Base-by-base conservation (phyloP, 2,329 filamentous ascomycete species). In the Aureobasidium melanogenum region DNA sequence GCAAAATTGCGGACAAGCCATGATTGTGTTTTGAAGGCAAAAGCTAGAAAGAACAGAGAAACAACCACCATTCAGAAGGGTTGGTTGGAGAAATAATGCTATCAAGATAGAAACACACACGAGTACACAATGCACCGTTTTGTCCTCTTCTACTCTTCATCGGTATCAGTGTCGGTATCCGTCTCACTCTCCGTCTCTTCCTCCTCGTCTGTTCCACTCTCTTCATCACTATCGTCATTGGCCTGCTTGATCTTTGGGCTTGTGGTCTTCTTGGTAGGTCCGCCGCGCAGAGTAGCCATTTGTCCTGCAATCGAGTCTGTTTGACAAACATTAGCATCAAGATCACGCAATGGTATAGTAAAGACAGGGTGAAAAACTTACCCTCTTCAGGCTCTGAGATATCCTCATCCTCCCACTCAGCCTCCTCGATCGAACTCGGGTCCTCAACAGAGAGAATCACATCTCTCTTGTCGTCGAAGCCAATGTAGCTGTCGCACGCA, bases 301-400 rank as follows among this genome's bases (percentile, higher is more conserved):
- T 71, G 68, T 39, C 73, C 73, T 10, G 72, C 72, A 36, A 75
- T 71, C 5, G 72, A 67, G 63, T 74, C 72, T 74, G 63, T 17
- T 56, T 34, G 19, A 8, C 12, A n/a, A 14, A 68, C 52, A 69
- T 68, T 62, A 62, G 62, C 12, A 34, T n/a, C 38, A 8, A 43
- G 6, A 22, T 22, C 19, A n/a, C n/a, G n/a, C n/a, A n/a, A n/a
- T n/a, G n/a, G 12, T 32, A 5, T 14, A 7, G 8, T 3, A 24
- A 12, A 24, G 26, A 5, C 10, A 34, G 3, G 3, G 8, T 10
- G 15, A 17, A 32, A 15, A 50, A 80, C 87, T 80, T 82, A 96
- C 94, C 94, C 80, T 99, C 94, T 65, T 97, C 94, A 38, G 95
- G 94, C 74, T 99, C 94, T 72, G 90, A 96, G 67, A 99, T 99